Percentiles rank a stretch among this genome's conserved stretches.
phyloP scores from a whole-genome alignment of 192 early-diverging fungal genomes.

The Thoreauomyces humboldtii region DNA sequence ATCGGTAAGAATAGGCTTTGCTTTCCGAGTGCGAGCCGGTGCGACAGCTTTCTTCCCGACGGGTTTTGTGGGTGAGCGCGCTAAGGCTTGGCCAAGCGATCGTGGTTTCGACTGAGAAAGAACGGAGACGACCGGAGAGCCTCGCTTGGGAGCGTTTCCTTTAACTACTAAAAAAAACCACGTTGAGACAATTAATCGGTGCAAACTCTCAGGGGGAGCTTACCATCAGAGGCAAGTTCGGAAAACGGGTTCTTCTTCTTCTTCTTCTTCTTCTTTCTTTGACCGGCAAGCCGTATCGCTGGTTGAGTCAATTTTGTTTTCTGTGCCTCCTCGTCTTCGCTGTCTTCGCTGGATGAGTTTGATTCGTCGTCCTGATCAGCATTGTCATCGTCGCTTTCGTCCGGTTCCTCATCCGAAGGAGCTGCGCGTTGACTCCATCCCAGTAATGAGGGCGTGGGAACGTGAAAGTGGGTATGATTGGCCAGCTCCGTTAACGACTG shows the following conservation, averaged over 20 bases:
- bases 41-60: no score
- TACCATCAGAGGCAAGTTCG: constrained; percentile 15
- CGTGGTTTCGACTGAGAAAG: no score
- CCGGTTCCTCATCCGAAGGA: not conserved
- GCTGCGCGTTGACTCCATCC: no score
- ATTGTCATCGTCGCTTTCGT: constrained; percentile 2
- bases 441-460: not conserved
- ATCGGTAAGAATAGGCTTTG: constrained; percentile 15
- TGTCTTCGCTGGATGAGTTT: not conserved
- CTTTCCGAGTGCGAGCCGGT: not conserved
- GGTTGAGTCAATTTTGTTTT: not conserved
- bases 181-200: no score
- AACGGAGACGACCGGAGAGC: no score
- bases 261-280: constrained; percentile 5
- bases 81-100: no score
- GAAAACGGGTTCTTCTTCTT: constrained; percentile 12
- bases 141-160: no score
- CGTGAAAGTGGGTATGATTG: not conserved
- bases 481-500: constrained; percentile 2
- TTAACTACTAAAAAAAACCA: no score
- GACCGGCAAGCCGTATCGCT: constrained; percentile 8
- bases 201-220: no score
- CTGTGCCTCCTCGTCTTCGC: not conserved
- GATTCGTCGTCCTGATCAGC: not conserved
- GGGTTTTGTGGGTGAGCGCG: no score